A percentile compares a stretch with the other conserved stretches of the same genome.
These are phyloP conservation scores for Pseudogymnoascus sp. DNA, from an alignment of 2,329 filamentous ascomycete species.

Conservation along the genomic window DNA sequence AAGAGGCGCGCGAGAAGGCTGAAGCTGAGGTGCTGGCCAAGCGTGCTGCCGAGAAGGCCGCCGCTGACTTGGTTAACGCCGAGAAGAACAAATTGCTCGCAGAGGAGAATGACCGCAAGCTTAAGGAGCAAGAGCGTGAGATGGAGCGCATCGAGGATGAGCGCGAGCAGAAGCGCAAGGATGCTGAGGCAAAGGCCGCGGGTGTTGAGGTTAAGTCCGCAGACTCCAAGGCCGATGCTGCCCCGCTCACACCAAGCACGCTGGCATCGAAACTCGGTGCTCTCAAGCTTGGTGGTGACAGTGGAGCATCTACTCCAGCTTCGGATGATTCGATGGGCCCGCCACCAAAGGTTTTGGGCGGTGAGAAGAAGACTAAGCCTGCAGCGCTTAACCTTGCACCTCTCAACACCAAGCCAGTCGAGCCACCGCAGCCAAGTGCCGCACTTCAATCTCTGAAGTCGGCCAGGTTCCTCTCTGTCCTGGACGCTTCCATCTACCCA, in stretches of 20 bases:
- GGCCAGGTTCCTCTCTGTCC: constrained; percentile 75
- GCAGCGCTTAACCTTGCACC: constrained; percentile 77
- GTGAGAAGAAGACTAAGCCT: constrained; percentile 66
- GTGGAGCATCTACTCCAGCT: constrained; percentile 33
- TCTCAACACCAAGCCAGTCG: constrained; percentile 74
- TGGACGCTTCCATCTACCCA: constrained; percentile 74
- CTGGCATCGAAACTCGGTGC: constrained; percentile 40
- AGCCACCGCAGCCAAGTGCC: constrained; percentile 86
- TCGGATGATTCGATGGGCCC: constrained; percentile 37
- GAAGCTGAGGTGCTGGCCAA: constrained; percentile 18
- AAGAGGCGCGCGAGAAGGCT: constrained; percentile 24
- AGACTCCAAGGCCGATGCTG: constrained; percentile 16
- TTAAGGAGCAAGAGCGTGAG: constrained; percentile 64
- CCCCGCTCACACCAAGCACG: constrained; percentile 23
- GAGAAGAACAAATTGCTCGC: constrained; percentile 40
- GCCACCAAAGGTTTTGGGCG: constrained; percentile 44
- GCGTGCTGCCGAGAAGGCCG: constrained; percentile 26
- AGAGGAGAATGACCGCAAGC: constrained; percentile 53
- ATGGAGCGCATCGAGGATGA: constrained; percentile 67
- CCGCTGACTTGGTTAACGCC: constrained; percentile 33
- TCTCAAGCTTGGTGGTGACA: constrained; percentile 39
- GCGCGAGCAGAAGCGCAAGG: constrained; percentile 49
- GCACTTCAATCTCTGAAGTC: constrained; percentile 90
- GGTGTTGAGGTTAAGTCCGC: constrained; percentile 11
- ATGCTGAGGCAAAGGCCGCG: constrained; percentile 33